Conservation (phyloP, 116 monocot species). For the Papilionanthe hybrid region DNA sequence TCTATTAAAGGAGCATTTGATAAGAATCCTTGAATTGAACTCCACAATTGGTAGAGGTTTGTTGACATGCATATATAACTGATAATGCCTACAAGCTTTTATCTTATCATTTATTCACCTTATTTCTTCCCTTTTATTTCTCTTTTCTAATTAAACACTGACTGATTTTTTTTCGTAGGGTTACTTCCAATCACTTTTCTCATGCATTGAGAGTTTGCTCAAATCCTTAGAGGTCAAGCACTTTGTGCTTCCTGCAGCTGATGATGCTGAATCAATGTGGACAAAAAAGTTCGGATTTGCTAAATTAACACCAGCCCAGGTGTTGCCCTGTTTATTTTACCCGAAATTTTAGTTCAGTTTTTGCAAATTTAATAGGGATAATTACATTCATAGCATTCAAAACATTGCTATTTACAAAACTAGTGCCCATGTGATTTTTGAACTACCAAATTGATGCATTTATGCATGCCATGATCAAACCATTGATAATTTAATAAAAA, state of each 20-base stretch:
- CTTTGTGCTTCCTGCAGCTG: conserved; percentile 45
- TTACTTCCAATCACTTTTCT: conserved; percentile 41
- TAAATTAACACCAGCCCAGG: conserved; percentile 32
- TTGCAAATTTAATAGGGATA: background rate
- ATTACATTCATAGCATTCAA: too few relatives aligned
- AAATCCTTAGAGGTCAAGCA: conserved; percentile 43
- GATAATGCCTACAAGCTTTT: background rate
- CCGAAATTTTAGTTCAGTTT: background rate
- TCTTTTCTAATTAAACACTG: background rate
- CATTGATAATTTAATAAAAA: too few relatives aligned
- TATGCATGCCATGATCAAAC: too few relatives aligned
- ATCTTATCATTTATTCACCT: background rate
- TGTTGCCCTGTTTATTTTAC: background rate
- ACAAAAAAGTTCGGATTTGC: conserved; percentile 41
- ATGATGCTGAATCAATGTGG: conserved; percentile 47
- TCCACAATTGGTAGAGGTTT: background rate
- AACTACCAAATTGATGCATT: too few relatives aligned
- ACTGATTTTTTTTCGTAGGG: conserved; percentile 26
- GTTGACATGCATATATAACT: background rate
- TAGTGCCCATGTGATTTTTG: too few relatives aligned
- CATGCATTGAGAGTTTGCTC: conserved; percentile 37
- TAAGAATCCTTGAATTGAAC: background rate
- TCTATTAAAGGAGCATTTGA: background rate
- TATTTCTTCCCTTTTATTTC: background rate
- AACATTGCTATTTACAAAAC: too few relatives aligned